A percentile compares a stretch with the other conserved stretches of the same genome.
Evolutionary conservation across 2,329 filamentous ascomycete genomes (phyloP).

Genomic region (Neocatenulostroma microsporum): DNA sequence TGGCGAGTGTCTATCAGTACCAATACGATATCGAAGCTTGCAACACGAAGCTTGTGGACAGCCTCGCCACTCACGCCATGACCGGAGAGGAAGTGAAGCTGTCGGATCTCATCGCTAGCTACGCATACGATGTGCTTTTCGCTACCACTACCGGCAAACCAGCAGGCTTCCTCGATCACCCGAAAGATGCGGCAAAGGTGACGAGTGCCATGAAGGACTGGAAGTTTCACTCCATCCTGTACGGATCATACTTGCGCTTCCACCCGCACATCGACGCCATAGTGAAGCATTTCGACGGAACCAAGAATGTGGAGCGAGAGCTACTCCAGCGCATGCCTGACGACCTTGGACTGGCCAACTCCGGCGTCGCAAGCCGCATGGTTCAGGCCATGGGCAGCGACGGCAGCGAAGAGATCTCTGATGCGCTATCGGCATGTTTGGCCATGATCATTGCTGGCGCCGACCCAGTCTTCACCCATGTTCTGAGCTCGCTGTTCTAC

Average conservation of each 20-base stretch:
- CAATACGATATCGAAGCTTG: slow-evolving; percentile 16
- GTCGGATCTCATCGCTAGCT: slow-evolving; percentile 12
- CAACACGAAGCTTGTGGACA: slow-evolving; percentile 10
- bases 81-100: slow-evolving; percentile 9
- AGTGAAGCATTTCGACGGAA: not conserved
- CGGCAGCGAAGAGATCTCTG: not conserved
- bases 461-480: slow-evolving; percentile 13
- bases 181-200: slow-evolving; percentile 7
- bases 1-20: slow-evolving; percentile 13
- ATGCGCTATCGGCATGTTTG: slow-evolving; percentile 8
- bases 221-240: slow-evolving; percentile 15
- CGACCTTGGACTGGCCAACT: not conserved
- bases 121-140: slow-evolving; percentile 19
- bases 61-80: slow-evolving; percentile 2
- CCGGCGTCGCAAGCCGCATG: not conserved
- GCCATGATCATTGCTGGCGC: slow-evolving; percentile 14
- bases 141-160: slow-evolving; percentile 14
- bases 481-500: slow-evolving; percentile 11
- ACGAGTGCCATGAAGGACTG: slow-evolving; percentile 9
- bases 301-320: not conserved
- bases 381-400: not conserved
- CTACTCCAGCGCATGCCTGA: not conserved
- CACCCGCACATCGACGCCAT: slow-evolving; percentile 13
- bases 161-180: slow-evolving; percentile 15
- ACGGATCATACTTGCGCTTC: slow-evolving; percentile 19